Conservation (phyloP, 2,329 filamentous ascomycete species). For the Talaromyces piceae region DNA sequence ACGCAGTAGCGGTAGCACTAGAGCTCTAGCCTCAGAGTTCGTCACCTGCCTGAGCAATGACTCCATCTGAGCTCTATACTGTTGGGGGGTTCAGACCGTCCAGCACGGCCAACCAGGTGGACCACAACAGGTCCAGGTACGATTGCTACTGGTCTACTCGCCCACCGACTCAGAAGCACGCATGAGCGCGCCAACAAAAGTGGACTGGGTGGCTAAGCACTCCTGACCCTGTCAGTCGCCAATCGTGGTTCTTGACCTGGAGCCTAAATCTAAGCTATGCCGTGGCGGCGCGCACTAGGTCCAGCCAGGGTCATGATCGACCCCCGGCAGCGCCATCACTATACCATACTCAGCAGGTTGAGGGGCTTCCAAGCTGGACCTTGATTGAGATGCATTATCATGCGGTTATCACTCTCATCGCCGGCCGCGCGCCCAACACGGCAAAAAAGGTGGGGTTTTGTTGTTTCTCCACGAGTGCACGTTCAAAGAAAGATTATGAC, state of each 20-base stretch:
- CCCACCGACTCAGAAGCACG: no score
- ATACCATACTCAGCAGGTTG: neutral
- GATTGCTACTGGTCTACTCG: no score
- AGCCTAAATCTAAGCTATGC: neutral
- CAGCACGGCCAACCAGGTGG: neutral
- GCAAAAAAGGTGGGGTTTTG: neutral
- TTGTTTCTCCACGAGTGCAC: neutral
- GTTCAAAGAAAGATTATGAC: neutral
- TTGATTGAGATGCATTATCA: neutral
- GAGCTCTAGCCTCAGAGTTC: neutral
- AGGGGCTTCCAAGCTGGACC: neutral
- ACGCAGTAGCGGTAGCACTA: neutral
- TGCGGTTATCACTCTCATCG: neutral
- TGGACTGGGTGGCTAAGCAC: neutral
- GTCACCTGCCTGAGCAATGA: neutral
- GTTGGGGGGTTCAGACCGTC: no score
- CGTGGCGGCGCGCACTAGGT: neutral
- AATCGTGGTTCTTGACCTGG: neutral
- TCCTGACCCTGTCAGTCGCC: neutral
- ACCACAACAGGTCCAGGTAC: neutral
- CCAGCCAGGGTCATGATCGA: neutral
- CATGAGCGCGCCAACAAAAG: neutral
- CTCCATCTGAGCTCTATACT: neutral
- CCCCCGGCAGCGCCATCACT: neutral
- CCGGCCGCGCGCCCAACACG: neutral